Conservation (phyloP, 306 rosid species). For the Senna siamea region DNA sequence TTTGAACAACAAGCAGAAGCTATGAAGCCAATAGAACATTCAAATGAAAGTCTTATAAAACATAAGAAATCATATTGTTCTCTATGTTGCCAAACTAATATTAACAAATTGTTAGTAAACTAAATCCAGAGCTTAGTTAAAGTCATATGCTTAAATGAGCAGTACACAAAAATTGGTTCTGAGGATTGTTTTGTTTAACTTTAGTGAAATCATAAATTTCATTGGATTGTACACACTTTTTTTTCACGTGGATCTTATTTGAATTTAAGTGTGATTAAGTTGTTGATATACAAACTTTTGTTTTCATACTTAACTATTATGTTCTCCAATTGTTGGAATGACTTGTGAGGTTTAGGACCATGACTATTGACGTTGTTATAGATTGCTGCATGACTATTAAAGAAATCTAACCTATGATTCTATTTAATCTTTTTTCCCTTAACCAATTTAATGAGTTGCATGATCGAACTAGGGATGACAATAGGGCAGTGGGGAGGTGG, state of each 20-base stretch:
- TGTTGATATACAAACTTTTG: not conserved
- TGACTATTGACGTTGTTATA: not conserved
- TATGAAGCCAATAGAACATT: not conserved
- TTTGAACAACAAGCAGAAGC: constrained; percentile 30
- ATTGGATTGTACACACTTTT: not conserved
- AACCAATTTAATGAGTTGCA: not conserved
- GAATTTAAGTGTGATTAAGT: not conserved
- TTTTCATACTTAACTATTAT: not conserved
- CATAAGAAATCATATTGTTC: not conserved
- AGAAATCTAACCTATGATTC: not conserved
- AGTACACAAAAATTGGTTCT: not conserved
- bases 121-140: not conserved
- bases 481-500: too few species aligned
- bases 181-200: not conserved
- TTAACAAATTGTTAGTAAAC: not conserved
- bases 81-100: not conserved
- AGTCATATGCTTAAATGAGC: not conserved
- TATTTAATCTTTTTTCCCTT: not conserved
- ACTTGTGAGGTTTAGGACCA: not conserved
- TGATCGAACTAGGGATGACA: not conserved
- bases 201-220: not conserved
- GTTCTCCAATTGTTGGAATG: not conserved
- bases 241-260: not conserved
- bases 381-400: not conserved
- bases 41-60: not conserved